Evolutionary conservation across 2,329 filamentous ascomycete genomes (phyloP), one percentile per base, ranked within the genome.

Genomic region (Sporothrix protearum): DNA sequence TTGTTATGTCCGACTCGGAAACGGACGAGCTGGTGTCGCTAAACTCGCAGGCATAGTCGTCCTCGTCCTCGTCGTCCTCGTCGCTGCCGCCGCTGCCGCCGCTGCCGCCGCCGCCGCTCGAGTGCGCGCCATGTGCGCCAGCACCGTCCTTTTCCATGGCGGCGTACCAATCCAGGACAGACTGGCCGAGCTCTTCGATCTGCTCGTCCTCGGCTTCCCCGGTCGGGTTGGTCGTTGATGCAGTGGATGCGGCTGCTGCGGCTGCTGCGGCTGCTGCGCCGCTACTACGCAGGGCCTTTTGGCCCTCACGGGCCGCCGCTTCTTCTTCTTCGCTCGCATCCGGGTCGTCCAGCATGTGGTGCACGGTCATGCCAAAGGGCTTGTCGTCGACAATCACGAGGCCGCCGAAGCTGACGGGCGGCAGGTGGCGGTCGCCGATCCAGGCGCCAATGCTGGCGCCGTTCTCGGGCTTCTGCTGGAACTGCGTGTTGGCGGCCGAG

Each of bases 401-500:
- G 9, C 95, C 95, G 14, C 95, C 95, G 75, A 97, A 94, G 42
- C 93, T 96, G 2, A 97, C 95, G 1, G 95, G 93, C 6, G 94
- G 94, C 2, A 97, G 84, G 78, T 97, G 95, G 59, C 92, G 89
- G 75, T 94, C 89, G 71, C 92, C 91, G 68, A 92, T 89, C 84
- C 93, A 97, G 0, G 94, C 94, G 7, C 95, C 95, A 72, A 98
- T 97, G 57, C 94, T 97, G 8, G 95, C 95, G 0, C 95, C 95
- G 75, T 94, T 97, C 0, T 88, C 81, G 0, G 95, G 95, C 28
- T 87, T 86, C 76, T 90, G 85, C 79, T 98, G 94, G 78, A 93
- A 95, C 72, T 89, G 89, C 0, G 89, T 89, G 77, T 96, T 97
- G 45, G 85, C 85, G 0, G 87, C 84, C 10, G 80, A 79, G 0